phyloP scores from a whole-genome alignment of 1,284 basidiomycete genomes.

The Meira nashicola region DNA sequence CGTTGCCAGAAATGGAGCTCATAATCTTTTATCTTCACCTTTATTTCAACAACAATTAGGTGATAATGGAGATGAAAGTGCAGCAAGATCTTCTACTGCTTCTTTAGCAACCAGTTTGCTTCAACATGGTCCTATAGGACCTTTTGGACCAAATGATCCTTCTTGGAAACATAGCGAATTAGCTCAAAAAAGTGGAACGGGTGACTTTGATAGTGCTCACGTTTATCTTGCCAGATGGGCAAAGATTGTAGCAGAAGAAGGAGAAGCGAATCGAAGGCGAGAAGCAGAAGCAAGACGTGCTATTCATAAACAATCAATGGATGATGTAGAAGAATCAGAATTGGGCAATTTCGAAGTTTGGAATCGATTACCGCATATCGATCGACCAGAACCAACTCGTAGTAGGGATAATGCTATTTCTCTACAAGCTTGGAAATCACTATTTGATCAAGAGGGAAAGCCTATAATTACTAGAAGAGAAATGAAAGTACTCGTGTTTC shows the following conservation, averaged over 20 bases:
- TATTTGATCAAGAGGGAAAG: conserved; percentile 29
- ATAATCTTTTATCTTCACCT: conserved; percentile 38
- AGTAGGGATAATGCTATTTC: conserved; percentile 15
- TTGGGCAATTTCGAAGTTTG: conserved; percentile 38
- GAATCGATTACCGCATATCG: conserved; percentile 15
- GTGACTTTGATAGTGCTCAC: conserved; percentile 78
- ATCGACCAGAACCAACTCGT: conserved; percentile 8
- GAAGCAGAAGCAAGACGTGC: background rate
- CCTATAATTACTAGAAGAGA: conserved; percentile 18
- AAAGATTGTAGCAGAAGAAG: conserved; percentile 66
- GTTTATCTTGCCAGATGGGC: conserved; percentile 98
- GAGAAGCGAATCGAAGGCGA: conserved; percentile 36
- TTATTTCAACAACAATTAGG: conserved; percentile 27
- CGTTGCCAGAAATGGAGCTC: conserved; percentile 38
- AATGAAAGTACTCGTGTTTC: conserved; percentile 37
- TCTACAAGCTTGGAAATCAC: conserved; percentile 25
- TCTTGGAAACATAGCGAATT: conserved; percentile 26
- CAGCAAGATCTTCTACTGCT: background rate
- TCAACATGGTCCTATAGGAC: conserved; percentile 43
- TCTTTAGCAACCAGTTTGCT: conserved; percentile 26
- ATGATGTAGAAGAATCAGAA: conserved; percentile 23
- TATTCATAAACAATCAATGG: background rate
- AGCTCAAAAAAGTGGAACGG: conserved; percentile 24
- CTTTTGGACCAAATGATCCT: conserved; percentile 32
- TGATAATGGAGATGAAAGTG: background rate